Conservation (phyloP, 805 yeast species). For the Metschnikowia corniflorae region DNA sequence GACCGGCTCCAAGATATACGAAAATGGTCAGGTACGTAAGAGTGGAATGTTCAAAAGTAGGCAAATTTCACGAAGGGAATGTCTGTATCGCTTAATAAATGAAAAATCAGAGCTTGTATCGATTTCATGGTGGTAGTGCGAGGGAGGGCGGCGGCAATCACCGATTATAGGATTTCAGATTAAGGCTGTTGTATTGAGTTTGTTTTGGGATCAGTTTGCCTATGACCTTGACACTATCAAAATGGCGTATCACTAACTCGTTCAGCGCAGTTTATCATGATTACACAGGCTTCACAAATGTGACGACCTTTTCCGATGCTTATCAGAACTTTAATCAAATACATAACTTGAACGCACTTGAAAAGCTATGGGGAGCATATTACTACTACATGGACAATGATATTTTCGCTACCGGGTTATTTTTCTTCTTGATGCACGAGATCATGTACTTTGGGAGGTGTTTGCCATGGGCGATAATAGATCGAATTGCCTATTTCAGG, state of each 20-base stretch:
- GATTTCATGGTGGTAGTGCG: no score
- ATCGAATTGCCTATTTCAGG: slow-evolving; percentile 78
- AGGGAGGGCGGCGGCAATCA: no score
- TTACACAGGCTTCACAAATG: slow-evolving; percentile 32
- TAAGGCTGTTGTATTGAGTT: no score
- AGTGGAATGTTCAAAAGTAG: no score
- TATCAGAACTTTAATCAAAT: slow-evolving; percentile 29
- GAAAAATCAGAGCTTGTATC: no score
- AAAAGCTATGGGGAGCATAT: slow-evolving; percentile 85
- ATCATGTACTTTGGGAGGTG: slow-evolving; percentile 87
- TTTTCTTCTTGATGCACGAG: slow-evolving; percentile 83
- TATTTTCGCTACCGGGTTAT: slow-evolving; percentile 83
- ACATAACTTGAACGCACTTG: slow-evolving; percentile 40
- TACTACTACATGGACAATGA: slow-evolving; percentile 84
- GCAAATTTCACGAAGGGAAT: no score
- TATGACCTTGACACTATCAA: no score
- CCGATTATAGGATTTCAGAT: no score
- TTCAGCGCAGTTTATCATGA: slow-evolving; percentile 32
- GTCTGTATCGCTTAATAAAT: no score
- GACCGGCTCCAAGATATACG: no score
- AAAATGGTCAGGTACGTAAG: slow-evolving; percentile 20
- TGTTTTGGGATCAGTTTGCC: no score
- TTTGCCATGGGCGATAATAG: slow-evolving; percentile 89
- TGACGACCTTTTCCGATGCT: slow-evolving; percentile 27
- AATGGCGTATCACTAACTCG: slow-evolving; percentile 16